Percentiles rank a stretch among this genome's conserved stretches.
These are phyloP conservation scores for Brassica cretica DNA, from an alignment of 345 rosid species.

Conservation along the genomic window DNA sequence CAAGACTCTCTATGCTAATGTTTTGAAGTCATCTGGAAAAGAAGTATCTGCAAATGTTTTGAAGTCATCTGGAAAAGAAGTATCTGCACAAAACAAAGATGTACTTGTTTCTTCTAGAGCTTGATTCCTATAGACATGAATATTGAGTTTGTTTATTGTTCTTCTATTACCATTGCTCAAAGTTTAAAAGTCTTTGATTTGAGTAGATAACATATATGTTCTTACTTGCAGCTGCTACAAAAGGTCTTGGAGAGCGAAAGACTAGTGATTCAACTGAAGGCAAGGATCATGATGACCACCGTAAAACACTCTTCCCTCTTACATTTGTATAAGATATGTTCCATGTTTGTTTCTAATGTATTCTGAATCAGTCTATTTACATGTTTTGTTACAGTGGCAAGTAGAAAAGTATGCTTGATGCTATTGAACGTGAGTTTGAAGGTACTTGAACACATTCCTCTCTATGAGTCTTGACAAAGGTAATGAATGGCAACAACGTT, in stretches of 20 bases:
- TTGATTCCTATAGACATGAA: background rate
- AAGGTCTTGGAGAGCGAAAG: too few species aligned
- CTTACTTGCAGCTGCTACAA: background rate
- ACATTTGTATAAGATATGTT: too few species aligned
- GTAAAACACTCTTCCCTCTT: too few species aligned
- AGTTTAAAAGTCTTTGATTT: too few species aligned
- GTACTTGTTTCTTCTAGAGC: constrained; percentile 35
- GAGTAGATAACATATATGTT: too few species aligned
- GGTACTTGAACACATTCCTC: constrained; percentile 27
- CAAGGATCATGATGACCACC: too few species aligned
- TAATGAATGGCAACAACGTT: too few species aligned
- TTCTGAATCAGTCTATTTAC: background rate
- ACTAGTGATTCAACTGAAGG: too few species aligned
- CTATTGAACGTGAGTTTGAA: constrained; percentile 40
- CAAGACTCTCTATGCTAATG: constrained; percentile 50
- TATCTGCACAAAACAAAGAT: constrained; percentile 42
- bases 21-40: constrained; percentile 56
- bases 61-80: constrained; percentile 50
- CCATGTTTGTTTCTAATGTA: background rate
- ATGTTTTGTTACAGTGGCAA: constrained; percentile 32
- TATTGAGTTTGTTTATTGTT: background rate
- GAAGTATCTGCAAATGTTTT: constrained; percentile 46
- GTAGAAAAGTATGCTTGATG: constrained; percentile 37
- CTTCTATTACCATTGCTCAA: too few species aligned
- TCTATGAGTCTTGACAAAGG: background rate